phyloP scores from a whole-genome alignment of 441 rosid genomes.

The Syzygium malaccense region DNA sequence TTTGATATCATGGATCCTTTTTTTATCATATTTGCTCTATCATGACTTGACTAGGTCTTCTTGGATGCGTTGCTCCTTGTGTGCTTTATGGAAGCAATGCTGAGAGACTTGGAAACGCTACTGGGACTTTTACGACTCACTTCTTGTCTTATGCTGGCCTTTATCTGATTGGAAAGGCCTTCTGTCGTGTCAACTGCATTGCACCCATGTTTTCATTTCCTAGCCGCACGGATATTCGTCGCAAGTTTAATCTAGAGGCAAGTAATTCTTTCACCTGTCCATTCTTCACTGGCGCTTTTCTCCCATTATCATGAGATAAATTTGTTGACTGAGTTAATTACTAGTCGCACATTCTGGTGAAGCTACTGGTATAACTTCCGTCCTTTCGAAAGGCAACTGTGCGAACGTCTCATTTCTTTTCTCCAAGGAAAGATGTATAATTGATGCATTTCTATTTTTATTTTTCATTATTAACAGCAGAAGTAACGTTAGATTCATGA shows the following conservation, averaged over 20 bases:
- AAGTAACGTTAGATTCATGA: neutral
- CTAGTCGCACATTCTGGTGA: neutral
- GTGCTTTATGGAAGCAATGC: slow-evolving; percentile 87
- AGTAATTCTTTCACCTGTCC: slow-evolving; percentile 7
- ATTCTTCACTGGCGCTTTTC: neutral
- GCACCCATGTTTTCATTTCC: slow-evolving; percentile 90
- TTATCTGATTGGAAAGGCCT: slow-evolving; percentile 53
- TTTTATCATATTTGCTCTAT: neutral
- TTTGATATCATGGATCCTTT: neutral
- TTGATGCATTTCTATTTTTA: neutral
- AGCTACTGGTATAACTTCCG: neutral
- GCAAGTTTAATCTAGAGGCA: slow-evolving; percentile 90
- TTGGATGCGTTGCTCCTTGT: slow-evolving; percentile 88
- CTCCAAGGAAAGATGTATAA: neutral
- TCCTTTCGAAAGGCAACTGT: neutral
- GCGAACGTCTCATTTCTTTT: neutral
- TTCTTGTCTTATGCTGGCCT: slow-evolving; percentile 73
- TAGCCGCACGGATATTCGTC: slow-evolving; percentile 74
- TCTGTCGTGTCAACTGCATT: slow-evolving; percentile 73
- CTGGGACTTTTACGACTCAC: slow-evolving; percentile 74
- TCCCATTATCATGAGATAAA: neutral
- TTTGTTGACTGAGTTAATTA: neutral
- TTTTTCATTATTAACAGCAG: neutral
- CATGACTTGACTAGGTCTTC: slow-evolving; percentile 48
- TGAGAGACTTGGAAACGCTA: slow-evolving; percentile 81